Conservation (phyloP, 2,329 filamentous ascomycete genomes). For the Colletotrichum shisoi region DNA sequence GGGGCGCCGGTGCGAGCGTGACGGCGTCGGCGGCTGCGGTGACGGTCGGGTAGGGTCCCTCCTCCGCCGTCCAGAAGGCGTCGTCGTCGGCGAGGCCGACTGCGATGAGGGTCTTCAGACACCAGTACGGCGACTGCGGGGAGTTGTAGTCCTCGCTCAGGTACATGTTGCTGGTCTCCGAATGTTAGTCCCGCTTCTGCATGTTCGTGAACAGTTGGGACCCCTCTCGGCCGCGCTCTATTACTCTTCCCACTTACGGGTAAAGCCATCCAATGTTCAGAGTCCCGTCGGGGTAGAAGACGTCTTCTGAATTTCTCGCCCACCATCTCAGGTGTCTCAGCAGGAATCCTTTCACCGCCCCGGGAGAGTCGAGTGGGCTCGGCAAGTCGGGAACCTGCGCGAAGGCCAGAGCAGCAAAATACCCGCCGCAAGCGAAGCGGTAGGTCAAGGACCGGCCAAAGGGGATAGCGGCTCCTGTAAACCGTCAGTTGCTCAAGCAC, state of each 20-base stretch:
- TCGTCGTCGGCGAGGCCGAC: slow-evolving; percentile 49
- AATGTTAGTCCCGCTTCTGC: neutral
- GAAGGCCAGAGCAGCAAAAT: slow-evolving; percentile 57
- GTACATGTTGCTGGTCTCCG: slow-evolving; percentile 56
- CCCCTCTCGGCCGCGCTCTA: no score
- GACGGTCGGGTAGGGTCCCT: slow-evolving; percentile 45
- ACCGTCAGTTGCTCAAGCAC: neutral
- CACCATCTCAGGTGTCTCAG: slow-evolving; percentile 61
- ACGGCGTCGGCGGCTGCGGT: neutral
- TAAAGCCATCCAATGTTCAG: slow-evolving; percentile 56
- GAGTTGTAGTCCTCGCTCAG: slow-evolving; percentile 66
- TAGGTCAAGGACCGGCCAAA: slow-evolving; percentile 62
- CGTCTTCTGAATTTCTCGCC: slow-evolving; percentile 50
- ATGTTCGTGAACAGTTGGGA: no score
- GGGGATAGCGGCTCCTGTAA: slow-evolving; percentile 57
- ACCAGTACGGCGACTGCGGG: slow-evolving; percentile 64
- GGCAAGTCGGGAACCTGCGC: slow-evolving; percentile 52
- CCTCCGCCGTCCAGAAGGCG: slow-evolving; percentile 56
- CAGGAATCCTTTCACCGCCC: slow-evolving; percentile 58
- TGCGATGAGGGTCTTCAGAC: slow-evolving; percentile 58
- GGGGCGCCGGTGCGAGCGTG: slow-evolving; percentile 43
- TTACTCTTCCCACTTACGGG: slow-evolving; percentile 41
- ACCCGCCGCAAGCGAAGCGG: slow-evolving; percentile 59
- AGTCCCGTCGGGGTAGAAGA: slow-evolving; percentile 60
- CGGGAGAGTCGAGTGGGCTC: slow-evolving; percentile 49